Base-by-base conservation (phyloP, 768 basidiomycete genomes). In the Lanmaoa rubissima region DNA sequence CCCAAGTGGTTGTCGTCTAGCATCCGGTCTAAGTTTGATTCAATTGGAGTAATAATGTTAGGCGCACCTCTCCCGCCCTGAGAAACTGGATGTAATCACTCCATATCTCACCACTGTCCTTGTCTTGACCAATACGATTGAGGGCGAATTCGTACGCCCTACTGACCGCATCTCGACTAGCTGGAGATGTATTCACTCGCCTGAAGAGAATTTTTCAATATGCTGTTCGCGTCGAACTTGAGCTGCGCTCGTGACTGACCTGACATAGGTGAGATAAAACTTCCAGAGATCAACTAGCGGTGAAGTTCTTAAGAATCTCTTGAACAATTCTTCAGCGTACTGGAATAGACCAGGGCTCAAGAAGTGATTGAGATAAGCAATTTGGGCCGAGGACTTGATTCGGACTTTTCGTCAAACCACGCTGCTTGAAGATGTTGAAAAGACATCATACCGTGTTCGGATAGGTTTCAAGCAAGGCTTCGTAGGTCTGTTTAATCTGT, bases 131-230 rank as follows among this genome's bases (percentile, higher is more conserved):
- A 45, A 97, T 85, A 60, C 94, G 83, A 63, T 84, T 86, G 51
- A 98, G 78, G 0, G 94, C 94, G 66, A 92, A 97, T 69, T 98
- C 95, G 69, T 94, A 98, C 13, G 94, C 91, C 64, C 91, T 88
- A 40, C 85, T 83, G 59, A 98, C 84, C 17, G 82, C 84, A 41
- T 92, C 87, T 53, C 94, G 84, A 43, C 87, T 84, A 34, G 76
- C 73, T 0, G 88, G 82, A 28, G 80, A 82, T n/a, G 76, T 74
- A 58, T 90, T 91, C 48, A 87, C 76, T 61, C 87, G 86, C 68
- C 88, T 90, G 61, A 50, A 60, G 58, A 58, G 43, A 60, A 42
- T 40, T 9, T 51, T 65, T 63, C 57, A 57, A 60, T 56, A 11
- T 36, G 24, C 24, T 51, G 21, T 26, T 43, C 53, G 46, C 31